Base-by-base conservation (phyloP, 2,329 filamentous ascomycete genomes). In the Hypomyces perniciosus region DNA sequence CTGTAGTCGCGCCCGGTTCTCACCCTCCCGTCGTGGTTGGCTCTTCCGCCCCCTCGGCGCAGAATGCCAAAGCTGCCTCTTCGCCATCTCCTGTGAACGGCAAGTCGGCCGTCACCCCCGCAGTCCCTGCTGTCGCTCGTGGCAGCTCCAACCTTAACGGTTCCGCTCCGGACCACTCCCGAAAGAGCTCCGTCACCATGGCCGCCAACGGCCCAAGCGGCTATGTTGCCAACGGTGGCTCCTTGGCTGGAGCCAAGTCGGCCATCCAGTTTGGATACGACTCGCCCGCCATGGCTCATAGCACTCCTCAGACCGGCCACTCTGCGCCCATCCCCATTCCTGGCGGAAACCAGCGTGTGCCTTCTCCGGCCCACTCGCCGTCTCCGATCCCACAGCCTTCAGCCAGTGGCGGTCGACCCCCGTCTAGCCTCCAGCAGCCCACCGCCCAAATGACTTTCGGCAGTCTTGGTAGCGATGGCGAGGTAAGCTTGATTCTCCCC, bases 141-240 rank as follows among this genome's bases (percentile, higher is more conserved):
- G 79, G 80, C 69, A 81, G 76, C 64, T 71, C 76, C 59, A 76
- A 77, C 64, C 71, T 81, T 61, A 93, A 95, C 80, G 88, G 88
- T 59, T 73, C 74, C 59, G 70, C 77, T 49, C 76, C 76, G 60
- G 85, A 90, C 61, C 91, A 97, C 74, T 80, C 77, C 65, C 83
- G 90, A 67, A 96, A 95, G 73, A 84, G 84, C 57, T 96, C 92
- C 13, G 86, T 96, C 63, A 95, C 91, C 63, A 96, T 96, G 76
- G 90, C 83, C 68, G 85, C 90, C 61, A 87, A 88, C 65, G 88
- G 86, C 60, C 81, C 88, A 50, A 87, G 79, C 60, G 84, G 84
- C 65, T 88, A 83, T 68, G 81, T 84, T 54, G 79, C 85, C 61
- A 95, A 95, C 76, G 89, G 89, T 61, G 86, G 83, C 54, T 64